Evolutionary conservation across 2,329 filamentous ascomycete species (phyloP).

Genomic region (Lachnellula cervina): DNA sequence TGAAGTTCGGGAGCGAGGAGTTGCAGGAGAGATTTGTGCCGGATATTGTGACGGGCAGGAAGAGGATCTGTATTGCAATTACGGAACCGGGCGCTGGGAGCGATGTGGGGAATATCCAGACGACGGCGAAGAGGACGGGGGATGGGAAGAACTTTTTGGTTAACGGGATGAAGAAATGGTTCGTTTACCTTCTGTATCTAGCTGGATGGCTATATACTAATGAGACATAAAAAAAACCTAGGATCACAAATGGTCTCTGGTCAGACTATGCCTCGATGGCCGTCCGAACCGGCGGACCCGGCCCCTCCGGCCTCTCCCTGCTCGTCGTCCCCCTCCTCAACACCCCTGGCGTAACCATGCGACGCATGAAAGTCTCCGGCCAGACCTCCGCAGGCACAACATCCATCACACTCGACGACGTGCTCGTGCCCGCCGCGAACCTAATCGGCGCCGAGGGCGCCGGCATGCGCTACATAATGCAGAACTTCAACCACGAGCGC

Average conservation of each 20-base stretch:
- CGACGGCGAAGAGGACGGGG: slow-evolving; percentile 56
- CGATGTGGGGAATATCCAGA: slow-evolving; percentile 69
- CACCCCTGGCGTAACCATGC: slow-evolving; percentile 62
- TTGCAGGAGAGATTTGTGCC: slow-evolving; percentile 65
- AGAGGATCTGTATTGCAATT: slow-evolving; percentile 69
- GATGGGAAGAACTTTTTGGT: slow-evolving; percentile 66
- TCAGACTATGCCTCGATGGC: slow-evolving; percentile 65
- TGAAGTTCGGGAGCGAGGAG: slow-evolving; percentile 60
- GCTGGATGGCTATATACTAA: neutral
- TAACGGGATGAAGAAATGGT: slow-evolving; percentile 75
- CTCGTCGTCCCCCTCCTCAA: slow-evolving; percentile 66
- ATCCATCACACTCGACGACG: slow-evolving; percentile 71
- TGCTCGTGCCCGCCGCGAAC: slow-evolving; percentile 65
- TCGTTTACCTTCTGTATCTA: neutral
- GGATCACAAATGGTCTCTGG: slow-evolving; percentile 70
- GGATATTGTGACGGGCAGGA: slow-evolving; percentile 61
- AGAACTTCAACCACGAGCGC: slow-evolving; percentile 76
- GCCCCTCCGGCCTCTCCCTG: slow-evolving; percentile 62
- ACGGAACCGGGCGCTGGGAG: slow-evolving; percentile 71
- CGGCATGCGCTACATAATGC: slow-evolving; percentile 73
- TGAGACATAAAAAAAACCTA: slow-evolving; percentile 22
- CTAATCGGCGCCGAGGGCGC: slow-evolving; percentile 64
- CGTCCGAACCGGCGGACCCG: slow-evolving; percentile 59
- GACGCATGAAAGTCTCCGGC: slow-evolving; percentile 62
- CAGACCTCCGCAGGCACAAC: slow-evolving; percentile 64